Percentiles rank a stretch among this genome's conserved stretches.
Evolutionary conservation across 139 green algal genomes (phyloP).

Genomic region (Coelastrella sp.): DNA sequence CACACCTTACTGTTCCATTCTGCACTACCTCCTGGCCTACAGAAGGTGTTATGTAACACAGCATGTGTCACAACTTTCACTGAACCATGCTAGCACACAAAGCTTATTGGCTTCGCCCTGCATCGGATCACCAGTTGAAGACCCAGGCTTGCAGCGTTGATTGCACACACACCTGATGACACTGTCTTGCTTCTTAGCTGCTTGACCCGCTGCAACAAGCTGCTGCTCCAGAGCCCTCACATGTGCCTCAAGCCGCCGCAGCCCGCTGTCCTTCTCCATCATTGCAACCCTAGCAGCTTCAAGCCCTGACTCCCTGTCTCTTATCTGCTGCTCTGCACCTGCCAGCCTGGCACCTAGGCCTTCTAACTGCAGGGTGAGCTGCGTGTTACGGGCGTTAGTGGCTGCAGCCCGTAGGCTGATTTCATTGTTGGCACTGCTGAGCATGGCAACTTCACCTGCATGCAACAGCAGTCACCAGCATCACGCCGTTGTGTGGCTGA

Average conservation of each 20-base stretch:
- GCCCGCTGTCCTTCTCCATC: constrained; percentile 34
- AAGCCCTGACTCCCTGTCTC: background rate
- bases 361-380: constrained; percentile 44
- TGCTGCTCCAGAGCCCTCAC: constrained; percentile 18
- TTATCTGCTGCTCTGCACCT: constrained; percentile 21
- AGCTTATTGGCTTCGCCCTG: too few species aligned
- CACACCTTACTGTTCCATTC: too few species aligned
- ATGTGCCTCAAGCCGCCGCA: constrained; percentile 32
- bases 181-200: constrained; percentile 8
- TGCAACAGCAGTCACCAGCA: background rate
- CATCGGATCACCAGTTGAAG: too few species aligned
- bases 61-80: too few species aligned
- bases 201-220: background rate
- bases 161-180: background rate
- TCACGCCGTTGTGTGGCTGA: background rate
- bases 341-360: constrained; percentile 4
- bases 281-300: background rate
- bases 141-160: background rate
- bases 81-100: too few species aligned
- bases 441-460: constrained; percentile 44
- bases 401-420: constrained; percentile 19
- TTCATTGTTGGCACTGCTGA: constrained; percentile 39
- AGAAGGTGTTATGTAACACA: too few species aligned
- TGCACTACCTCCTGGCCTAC: too few species aligned
- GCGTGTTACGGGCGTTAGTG: constrained; percentile 40